Conservation (phyloP, 1,139 yeast genomes). For the Hyphopichia burtonii region DNA sequence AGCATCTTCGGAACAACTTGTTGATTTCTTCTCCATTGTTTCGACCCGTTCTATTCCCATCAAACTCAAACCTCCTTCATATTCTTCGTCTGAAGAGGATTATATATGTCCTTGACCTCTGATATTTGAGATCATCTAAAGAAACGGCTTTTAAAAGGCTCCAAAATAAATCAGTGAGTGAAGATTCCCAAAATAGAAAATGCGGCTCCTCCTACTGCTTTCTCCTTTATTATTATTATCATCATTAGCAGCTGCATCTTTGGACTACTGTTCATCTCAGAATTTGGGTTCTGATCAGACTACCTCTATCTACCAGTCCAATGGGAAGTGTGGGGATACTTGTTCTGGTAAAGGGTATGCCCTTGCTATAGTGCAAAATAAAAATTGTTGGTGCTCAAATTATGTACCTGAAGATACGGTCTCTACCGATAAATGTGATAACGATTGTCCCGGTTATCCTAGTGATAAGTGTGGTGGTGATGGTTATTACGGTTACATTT, state of each 20-base stretch:
- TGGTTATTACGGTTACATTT: slow-evolving; percentile 36
- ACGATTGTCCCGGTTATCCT: slow-evolving; percentile 51
- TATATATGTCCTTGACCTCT: too few relatives aligned
- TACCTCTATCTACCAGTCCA: slow-evolving; percentile 39
- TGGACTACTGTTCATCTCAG: slow-evolving; percentile 42
- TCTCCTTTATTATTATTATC: neutral
- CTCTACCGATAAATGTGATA: slow-evolving; percentile 36
- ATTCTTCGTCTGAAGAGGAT: too few relatives aligned
- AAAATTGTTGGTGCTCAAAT: slow-evolving; percentile 63
- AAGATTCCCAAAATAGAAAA: neutral
- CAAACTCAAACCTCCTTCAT: too few relatives aligned
- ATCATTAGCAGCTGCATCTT: neutral
- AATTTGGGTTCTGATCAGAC: slow-evolving; percentile 32
- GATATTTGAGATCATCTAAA: too few relatives aligned
- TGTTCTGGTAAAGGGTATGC: slow-evolving; percentile 49
- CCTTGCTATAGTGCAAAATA: slow-evolving; percentile 53
- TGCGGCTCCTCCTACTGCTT: neutral
- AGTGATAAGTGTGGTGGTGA: slow-evolving; percentile 32
- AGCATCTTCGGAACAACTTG: too few relatives aligned
- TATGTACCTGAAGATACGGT: slow-evolving; percentile 43
- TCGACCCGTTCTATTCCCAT: too few relatives aligned
- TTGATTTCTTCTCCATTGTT: too few relatives aligned
- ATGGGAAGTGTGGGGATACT: slow-evolving; percentile 51
- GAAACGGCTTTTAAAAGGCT: too few relatives aligned
- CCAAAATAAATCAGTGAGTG: too few relatives aligned